Evolutionary conservation across 176 grass and related monocot genomes (phyloP).

Genomic region (Cenchrus fungigraminus): DNA sequence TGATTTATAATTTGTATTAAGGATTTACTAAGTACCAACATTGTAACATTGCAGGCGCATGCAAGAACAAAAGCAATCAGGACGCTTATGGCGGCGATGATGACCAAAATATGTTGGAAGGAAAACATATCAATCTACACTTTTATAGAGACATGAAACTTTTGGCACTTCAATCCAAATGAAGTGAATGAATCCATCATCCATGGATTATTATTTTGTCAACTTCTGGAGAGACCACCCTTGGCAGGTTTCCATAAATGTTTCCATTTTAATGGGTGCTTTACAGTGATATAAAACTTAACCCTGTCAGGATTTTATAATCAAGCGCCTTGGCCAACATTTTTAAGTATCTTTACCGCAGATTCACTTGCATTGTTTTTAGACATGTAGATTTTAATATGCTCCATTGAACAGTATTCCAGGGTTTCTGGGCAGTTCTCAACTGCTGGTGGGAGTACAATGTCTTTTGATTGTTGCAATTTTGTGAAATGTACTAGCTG

Average conservation of each 20-base stretch:
- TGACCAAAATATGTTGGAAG: conserved; percentile 23
- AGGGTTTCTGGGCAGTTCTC: neutral
- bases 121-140: conserved; percentile 17
- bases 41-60: conserved; percentile 52
- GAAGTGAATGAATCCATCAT: neutral
- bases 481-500: neutral
- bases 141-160: conserved; percentile 3
- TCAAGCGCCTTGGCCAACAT: neutral
- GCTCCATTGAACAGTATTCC: neutral
- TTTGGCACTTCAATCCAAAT: conserved; percentile 16
- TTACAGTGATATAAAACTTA: conserved; percentile 20
- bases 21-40: neutral
- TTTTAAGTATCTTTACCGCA: neutral
- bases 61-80: conserved; percentile 66
- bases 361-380: neutral
- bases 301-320: conserved; percentile 9
- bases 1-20: neutral
- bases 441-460: neutral
- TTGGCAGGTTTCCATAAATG: neutral
- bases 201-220: conserved; percentile 25
- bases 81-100: conserved; percentile 60
- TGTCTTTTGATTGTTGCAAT: conserved; percentile 31
- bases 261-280: conserved; percentile 1
- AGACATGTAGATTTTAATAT: neutral
- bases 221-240: conserved; percentile 14